These are phyloP conservation scores for Lentinula sp. DNA, from an alignment of 768 basidiomycete species.

Conservation along the genomic window DNA sequence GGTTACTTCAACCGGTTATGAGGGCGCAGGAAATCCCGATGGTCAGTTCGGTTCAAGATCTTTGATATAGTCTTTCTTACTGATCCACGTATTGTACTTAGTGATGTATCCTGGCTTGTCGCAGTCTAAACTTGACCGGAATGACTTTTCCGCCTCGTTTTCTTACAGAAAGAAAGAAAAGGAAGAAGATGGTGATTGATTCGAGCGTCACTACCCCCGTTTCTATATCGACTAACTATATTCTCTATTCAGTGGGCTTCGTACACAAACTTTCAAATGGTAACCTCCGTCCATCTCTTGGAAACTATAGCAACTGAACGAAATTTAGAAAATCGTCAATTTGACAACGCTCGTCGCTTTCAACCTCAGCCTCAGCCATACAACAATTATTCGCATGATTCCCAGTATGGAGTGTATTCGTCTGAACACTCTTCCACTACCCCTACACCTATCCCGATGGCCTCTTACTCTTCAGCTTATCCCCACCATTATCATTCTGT, in stretches of 20 bases:
- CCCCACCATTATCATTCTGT: neutral
- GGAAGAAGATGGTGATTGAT: neutral
- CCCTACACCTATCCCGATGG: neutral
- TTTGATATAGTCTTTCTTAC: neutral
- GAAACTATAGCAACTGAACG: neutral
- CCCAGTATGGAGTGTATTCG: neutral
- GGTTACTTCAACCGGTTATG: constrained; percentile 71
- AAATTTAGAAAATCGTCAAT: neutral
- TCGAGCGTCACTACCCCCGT: neutral
- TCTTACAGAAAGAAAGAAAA: neutral
- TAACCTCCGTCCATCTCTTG: neutral
- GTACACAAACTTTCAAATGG: neutral
- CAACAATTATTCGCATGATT: neutral
- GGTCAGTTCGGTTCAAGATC: neutral
- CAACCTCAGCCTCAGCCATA: neutral
- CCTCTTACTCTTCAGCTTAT: neutral
- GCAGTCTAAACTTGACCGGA: neutral
- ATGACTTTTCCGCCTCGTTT: neutral
- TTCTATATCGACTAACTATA: neutral
- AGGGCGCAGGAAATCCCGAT: constrained; percentile 27
- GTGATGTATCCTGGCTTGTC: neutral
- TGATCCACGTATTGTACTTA: neutral
- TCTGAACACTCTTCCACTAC: neutral
- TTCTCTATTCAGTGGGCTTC: neutral
- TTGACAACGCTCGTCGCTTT: neutral